Base-by-base conservation (phyloP, 2,329 filamentous ascomycete species). In the Dactylellina drechsleri region DNA sequence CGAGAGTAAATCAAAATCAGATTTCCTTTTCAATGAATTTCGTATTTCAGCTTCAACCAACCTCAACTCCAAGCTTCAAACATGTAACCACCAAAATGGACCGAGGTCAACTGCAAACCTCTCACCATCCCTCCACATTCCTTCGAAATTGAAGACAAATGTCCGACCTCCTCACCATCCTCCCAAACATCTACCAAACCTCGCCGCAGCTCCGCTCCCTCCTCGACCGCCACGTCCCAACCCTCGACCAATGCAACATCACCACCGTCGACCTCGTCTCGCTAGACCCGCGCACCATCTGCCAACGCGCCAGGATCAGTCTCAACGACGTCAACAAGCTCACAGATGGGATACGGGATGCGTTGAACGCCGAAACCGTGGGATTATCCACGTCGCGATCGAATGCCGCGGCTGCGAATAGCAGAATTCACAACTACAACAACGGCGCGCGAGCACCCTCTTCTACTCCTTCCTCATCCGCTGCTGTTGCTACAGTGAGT, bases 231-330 rank as follows among this genome's bases (percentile, higher is more conserved):
- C 89, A 49, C 54, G 83, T 97, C 36, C 90, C 92, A 1, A 88
- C 89, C 20, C 87, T 98, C 66, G 94, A 98, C 83, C 88, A 88
- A 81, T 88, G 91, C 79, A 85, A 86, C 60, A 85, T 99, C 80
- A 91, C 91, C 26, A 91, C 91, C 36, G 89, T 88, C 79, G 95
- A 99, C 81, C 87, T 99, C 57, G 86, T 99, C 79, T 92, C 92
- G 1, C 89, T 96, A 76, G 92, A 97, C 80, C 86, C 90, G 2
- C 85, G 89, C 76, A 91, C 97, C 80, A 88, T 98, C 77, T 92
- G 92, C 68, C 95, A 91, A 83, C 90, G 92, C 81, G 93, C 93
- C 58, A 89, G 90, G 77, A 85, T 97, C 16, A 92, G 94, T 1
- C 85, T 94, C 6, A 86, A 90, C 45, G 92, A 97, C 80, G 85